Base-by-base conservation (phyloP, 768 basidiomycete genomes). In the Tricholomella constricta region DNA sequence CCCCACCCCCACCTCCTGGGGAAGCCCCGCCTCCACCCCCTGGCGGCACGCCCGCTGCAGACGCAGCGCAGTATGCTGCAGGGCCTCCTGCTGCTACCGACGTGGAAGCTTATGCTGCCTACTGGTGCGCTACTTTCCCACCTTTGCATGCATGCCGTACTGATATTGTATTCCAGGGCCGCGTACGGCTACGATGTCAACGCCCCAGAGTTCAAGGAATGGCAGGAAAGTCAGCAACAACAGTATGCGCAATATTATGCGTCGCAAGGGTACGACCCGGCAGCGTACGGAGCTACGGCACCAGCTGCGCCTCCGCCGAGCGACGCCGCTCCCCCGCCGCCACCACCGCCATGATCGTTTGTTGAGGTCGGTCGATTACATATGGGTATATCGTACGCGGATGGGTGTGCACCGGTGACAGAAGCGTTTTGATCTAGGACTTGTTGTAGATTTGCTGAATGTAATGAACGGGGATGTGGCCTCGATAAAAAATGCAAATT, bases 171-270 rank as follows among this genome's bases (percentile, higher is more conserved):
- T 4, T 47, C 45, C 55, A 91, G 90, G 90, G 86, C 90, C 55
- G 85, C 86, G 5, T 91, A 89, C 62, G 90, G 90, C 10, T 92
- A 92, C 67, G 91, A 93, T 60, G 86, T 91, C 54, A 92, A 91
- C 64, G 88, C 91, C 3, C 63, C 79, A 2, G 81, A 91, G 61
- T 92, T 91, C 67, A 91, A 89, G 66, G 82, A 88, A 61, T 91
- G 90, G 90, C 82, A 82, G 34, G 83, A 86, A 9, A 82, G 82
- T 56, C 86, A 89, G 58, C 84, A 88, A 61, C 78, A 82, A 55
- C 85, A 86, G 62, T 90, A 91, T 60, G 78, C 77, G 12, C 85
- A 89, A 54, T 90, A 90, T 67, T 90, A 91, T 62, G 78, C 80
- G 14, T 70, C 78, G 27, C 78, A 82, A 47, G 82, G 78, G 1